Evolutionary conservation across 768 basidiomycete genomes (phyloP), one percentile per base, ranked within the genome.

Genomic region (Suillus subaureus): DNA sequence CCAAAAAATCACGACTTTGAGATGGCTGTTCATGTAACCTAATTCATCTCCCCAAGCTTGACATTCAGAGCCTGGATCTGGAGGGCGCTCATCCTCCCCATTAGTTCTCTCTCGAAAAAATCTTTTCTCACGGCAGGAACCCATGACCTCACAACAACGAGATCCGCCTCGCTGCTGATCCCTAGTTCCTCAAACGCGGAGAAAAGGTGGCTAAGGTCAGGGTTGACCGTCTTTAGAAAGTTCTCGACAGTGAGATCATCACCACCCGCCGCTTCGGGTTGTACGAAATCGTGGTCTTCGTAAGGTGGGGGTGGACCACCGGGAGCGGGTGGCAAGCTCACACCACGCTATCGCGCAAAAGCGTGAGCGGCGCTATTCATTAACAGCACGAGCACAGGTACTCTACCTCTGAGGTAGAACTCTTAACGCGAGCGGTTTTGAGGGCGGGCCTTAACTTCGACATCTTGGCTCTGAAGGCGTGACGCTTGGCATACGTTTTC

Each of bases 321-420:
- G 2, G 39, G 40, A 60, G 58, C 11, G 18, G 40, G 58, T n/a
- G 6, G 31, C 58, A 60, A 7, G 40, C 58, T 42, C 3, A 11
- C 6, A 11, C 12, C 58, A 60, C 15, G 40, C 58, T 60, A 12
- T 21, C 40, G 12, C 26, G 12, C 6, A n/a, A 31, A 42, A 31
- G 9, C 11, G 12, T 60, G 5, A 60, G 58, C 23, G 18, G 18
- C 5, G 5, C 6, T 18, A 31, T 28, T 4, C 18, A 23, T 37
- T 9, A 23, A n/a, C 35, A 13, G 26, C 12, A 42, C 7, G 4
- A 11, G 5, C 4, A 18, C 15, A 23, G 3, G 26, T 31, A 52
- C 16, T 31, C 42, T 42, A 60, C 58, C 57, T 58, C 57, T 21
- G 58, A 60, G 26, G 40, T 11, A 42, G 58, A 12, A 28, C 40